phyloP scores from a whole-genome alignment of 768 basidiomycete species.

The Boletus rubroflammeus region DNA sequence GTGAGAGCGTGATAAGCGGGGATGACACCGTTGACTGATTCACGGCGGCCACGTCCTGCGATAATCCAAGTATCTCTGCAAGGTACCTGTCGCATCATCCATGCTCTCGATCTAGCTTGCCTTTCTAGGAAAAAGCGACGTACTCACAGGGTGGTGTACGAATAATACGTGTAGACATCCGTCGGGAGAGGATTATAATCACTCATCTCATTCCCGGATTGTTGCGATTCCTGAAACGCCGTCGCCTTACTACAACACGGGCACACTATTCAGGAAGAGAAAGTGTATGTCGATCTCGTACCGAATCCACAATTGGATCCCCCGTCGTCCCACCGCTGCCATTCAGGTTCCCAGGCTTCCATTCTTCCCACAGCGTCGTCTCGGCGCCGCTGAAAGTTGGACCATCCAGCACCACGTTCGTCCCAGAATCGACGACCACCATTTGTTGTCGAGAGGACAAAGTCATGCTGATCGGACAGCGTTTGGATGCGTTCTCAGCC shows the following conservation, averaged over 20 bases:
- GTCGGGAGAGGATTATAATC: neutral
- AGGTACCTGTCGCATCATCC: neutral
- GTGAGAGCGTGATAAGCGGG: neutral
- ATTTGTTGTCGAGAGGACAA: neutral
- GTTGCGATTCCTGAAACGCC: neutral
- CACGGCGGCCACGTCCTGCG: neutral
- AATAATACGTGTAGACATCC: no score
- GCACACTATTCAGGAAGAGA: neutral
- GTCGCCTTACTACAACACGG: neutral
- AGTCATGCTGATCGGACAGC: neutral
- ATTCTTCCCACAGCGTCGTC: neutral
- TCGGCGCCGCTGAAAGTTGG: neutral
- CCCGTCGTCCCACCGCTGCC: neutral
- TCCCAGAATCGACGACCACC: neutral
- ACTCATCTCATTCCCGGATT: neutral
- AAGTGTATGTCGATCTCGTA: neutral
- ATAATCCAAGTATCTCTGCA: neutral
- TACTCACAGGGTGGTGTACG: neutral
- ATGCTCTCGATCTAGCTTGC: neutral
- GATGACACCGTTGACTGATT: neutral
- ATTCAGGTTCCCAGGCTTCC: neutral
- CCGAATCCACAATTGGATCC: neutral
- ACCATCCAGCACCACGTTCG: neutral
- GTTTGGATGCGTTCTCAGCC: neutral
- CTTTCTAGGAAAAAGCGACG: neutral